Evolutionary conservation across 2,329 filamentous ascomycete species (phyloP), one percentile per base, ranked within the genome.

Genomic region (Shiraia sp.): DNA sequence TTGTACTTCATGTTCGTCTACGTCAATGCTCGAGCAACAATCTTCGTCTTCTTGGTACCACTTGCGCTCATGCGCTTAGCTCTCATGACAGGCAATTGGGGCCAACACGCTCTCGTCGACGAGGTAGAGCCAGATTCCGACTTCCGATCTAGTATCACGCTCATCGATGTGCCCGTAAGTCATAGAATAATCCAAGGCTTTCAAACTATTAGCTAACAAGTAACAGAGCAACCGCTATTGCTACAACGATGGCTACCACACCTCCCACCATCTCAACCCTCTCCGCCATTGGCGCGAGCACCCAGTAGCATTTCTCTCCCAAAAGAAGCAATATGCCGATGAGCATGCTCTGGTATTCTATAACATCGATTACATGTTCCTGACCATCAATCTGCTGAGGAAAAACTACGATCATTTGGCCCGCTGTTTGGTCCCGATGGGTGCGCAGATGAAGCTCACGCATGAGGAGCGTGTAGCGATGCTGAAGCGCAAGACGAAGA

Each of bases 221-320:
- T 2, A 5, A 12, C 55, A 90, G 86, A 88, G 83, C 69, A 91
- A 91, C 66, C 85, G 88, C 25, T 85, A 85, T 68, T 91, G 86
- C 72, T 90, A 85, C 77, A 90, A 91, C 56, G 87, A 90, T 57
- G 87, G 87, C 51, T 90, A 90, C 66, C 87, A 90, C 69, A 90
- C 86, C 6, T 88, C 86, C 13, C 88, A 90, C 61, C 87, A 90
- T 57, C 79, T 90, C 36, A 89, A 90, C 69, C 87, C 86, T 0
- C 77, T 81, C 19, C 81, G 88, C 2, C 88, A 91, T 72, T 92
- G 88, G 88, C 83, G 88, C 42, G 86, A 91, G 14, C 88, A 91
- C 55, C 88, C 88, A 0, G 75, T 82, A 10, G 80, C 86, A 6
- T 90, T 92, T 68, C 72, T 91, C 2, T 77, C 83, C 53, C 79